A percentile compares a stretch with the other conserved stretches of the same genome.
These are phyloP conservation scores for Rhizopogon vulgaris DNA, from an alignment of 768 basidiomycete genomes.

Conservation along the genomic window DNA sequence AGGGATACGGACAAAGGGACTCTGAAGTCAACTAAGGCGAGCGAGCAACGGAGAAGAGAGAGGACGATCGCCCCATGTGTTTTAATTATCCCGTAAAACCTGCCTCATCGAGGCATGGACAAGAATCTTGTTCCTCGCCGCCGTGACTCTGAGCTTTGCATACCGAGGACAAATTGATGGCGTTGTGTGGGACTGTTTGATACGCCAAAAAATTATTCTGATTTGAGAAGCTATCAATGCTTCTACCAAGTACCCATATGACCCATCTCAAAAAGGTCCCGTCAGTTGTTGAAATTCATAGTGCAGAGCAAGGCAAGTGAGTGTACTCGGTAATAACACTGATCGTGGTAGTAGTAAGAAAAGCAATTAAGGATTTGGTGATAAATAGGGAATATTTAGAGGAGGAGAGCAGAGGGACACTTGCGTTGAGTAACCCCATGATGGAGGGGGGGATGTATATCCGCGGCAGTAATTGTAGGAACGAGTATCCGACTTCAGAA, in stretches of 20 bases:
- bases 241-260: no score
- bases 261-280: no score
- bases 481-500: conserved; percentile 10
- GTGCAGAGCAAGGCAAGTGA: background rate
- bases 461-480: conserved; percentile 25
- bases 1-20: conserved; percentile 10
- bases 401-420: conserved; percentile 11
- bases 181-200: background rate
- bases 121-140: conserved; percentile 4
- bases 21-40: conserved; percentile 3
- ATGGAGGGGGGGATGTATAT: conserved; percentile 17
- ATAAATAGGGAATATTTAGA: background rate
- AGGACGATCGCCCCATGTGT: conserved; percentile 14
- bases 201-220: no score
- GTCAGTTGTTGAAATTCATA: background rate
- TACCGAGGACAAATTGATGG: conserved; percentile 8
- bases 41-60: background rate
- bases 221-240: no score
- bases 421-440: background rate
- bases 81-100: conserved; percentile 29
- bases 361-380: background rate
- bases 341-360: background rate
- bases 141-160: conserved; percentile 2
- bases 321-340: background rate
- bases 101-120: conserved; percentile 11